Evolutionary conservation across 2,329 filamentous ascomycete genomes (phyloP).

Genomic region (Pseudogymnoascus sp.): DNA sequence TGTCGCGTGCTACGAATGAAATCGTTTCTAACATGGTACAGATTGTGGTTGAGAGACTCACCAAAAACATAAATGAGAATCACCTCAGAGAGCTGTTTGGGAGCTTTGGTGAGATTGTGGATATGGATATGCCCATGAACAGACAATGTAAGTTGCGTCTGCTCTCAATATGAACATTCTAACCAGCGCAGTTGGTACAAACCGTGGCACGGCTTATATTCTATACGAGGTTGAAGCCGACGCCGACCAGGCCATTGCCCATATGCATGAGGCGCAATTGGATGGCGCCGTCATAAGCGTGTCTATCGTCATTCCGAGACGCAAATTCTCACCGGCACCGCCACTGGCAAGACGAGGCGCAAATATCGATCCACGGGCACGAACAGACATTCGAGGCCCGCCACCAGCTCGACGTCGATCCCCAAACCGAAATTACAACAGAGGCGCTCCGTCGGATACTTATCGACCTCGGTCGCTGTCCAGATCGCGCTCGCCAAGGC

Average conservation of each 20-base stretch:
- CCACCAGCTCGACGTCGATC: conserved; percentile 23
- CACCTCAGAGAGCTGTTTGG: conserved; percentile 92
- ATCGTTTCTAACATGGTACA: conserved; percentile 33
- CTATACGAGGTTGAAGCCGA: conserved; percentile 69
- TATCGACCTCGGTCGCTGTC: conserved; percentile 32
- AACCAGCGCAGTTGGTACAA: conserved; percentile 62
- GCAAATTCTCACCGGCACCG: conserved; percentile 71
- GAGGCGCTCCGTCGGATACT: conserved; percentile 22
- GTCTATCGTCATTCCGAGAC: conserved; percentile 30
- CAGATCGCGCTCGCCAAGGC: conserved; percentile 35
- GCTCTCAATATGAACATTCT: conserved; percentile 16
- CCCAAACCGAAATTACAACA: conserved; percentile 20
- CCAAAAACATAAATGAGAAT: conserved; percentile 84
- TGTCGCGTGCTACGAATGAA: conserved; percentile 10
- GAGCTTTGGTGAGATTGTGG: conserved; percentile 75
- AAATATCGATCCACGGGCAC: conserved; percentile 48
- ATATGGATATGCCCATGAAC: conserved; percentile 86
- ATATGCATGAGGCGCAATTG: conserved; percentile 93
- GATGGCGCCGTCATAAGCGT: conserved; percentile 31
- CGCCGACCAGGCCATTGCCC: conserved; percentile 81
- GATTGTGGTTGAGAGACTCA: conserved; percentile 94
- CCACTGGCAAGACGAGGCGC: conserved; percentile 60
- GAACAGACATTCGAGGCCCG: conserved; percentile 16
- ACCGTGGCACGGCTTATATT: conserved; percentile 90
- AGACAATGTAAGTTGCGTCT: conserved; percentile 57